Conservation (phyloP, 805 yeast genomes). For the Sugiyamaella americana region DNA sequence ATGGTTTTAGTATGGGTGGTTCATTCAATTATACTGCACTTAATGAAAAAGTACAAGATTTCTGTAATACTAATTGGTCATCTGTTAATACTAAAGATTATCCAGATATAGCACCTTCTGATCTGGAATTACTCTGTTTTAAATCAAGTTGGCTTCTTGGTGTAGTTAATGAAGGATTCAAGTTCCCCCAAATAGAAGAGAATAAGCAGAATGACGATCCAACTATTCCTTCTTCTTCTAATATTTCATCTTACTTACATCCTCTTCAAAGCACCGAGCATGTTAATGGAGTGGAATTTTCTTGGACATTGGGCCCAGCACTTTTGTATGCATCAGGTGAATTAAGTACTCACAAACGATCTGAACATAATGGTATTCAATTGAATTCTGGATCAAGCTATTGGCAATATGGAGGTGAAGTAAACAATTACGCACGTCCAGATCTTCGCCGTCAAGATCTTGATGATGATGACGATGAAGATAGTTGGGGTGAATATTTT, state of each 20-base stretch:
- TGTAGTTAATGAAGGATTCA: constrained; percentile 86
- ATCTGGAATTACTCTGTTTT: constrained; percentile 72
- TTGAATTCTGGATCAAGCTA: constrained; percentile 13
- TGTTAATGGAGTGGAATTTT: constrained; percentile 76
- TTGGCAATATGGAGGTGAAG: constrained; percentile 20
- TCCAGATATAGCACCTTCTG: constrained; percentile 47
- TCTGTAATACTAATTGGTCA: constrained; percentile 75
- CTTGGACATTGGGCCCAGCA: constrained; percentile 94
- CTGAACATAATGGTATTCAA: constrained; percentile 18
- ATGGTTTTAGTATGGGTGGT: constrained; percentile 83
- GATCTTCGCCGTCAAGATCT: constrained; percentile 15
- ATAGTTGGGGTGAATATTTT: constrained; percentile 19
- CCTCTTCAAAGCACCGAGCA: constrained; percentile 79
- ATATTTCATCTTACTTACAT: constrained; percentile 29
- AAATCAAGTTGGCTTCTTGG: constrained; percentile 92
- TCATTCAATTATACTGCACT: constrained; percentile 67
- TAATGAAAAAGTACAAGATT: constrained; percentile 57
- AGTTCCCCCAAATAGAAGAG: constrained; percentile 46
- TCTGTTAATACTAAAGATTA: constrained; percentile 42
- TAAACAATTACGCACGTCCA: constrained; percentile 10
- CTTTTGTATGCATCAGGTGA: constrained; percentile 74
- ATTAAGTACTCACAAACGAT: constrained; percentile 10
- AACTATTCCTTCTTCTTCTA: constrained; percentile 13
- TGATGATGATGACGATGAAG: constrained; percentile 21
- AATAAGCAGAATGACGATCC: too few relatives aligned